A percentile compares a stretch with the other conserved stretches of the same genome.
Conservation (phyloP, 495 filamentous ascomycete species). For the Neurospora terricola region DNA sequence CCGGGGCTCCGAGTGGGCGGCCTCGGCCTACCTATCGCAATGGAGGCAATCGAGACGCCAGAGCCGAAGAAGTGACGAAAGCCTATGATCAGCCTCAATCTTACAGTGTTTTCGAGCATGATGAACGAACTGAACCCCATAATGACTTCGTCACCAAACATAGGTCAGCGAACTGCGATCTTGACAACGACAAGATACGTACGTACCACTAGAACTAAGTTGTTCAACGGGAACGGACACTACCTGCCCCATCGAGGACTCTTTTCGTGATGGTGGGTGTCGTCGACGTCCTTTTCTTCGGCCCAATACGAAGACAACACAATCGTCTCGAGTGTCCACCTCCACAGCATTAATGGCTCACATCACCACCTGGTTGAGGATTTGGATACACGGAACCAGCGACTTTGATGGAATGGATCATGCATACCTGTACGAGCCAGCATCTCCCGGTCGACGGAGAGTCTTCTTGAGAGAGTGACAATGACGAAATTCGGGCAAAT, state of each 20-base stretch:
- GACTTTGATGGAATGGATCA: not conserved
- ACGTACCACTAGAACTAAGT: not conserved
- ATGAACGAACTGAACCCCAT: not conserved
- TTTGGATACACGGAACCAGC: not conserved
- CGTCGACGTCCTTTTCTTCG: not conserved
- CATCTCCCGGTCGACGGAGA: not conserved
- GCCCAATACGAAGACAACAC: not conserved
- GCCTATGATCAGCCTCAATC: not conserved
- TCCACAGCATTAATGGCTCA: not conserved
- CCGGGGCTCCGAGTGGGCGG: not conserved
- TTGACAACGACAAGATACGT: not conserved
- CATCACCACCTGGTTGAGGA: not conserved
- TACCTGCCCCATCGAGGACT: not conserved
- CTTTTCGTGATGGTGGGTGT: not conserved
- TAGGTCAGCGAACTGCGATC: not conserved
- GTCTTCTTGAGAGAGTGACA: not conserved
- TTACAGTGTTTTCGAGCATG: not conserved
- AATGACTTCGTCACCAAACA: not conserved
- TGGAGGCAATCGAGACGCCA: not conserved
- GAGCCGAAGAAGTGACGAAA: not conserved
- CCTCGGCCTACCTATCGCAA: not conserved
- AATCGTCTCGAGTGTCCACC: not conserved
- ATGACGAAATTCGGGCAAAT: not conserved
- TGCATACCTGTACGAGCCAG: not conserved
- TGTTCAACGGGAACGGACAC: not conserved